Percentiles rank a stretch among this genome's conserved stretches.
phyloP scores from a whole-genome alignment of 106 monocot genomes.

The Phalaenopsis aphrodite region DNA sequence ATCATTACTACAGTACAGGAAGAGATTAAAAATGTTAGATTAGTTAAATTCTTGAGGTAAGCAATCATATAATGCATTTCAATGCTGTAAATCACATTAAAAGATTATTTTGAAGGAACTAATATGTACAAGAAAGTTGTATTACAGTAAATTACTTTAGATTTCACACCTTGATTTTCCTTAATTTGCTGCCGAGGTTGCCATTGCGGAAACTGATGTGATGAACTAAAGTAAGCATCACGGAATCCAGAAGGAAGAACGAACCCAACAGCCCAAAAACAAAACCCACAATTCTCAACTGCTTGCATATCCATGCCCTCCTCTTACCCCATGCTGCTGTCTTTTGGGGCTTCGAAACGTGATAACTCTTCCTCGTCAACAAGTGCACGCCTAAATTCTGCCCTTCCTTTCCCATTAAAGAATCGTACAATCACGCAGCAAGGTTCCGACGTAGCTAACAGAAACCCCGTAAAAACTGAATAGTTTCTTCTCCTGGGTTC shows the following conservation, averaged over 20 bases:
- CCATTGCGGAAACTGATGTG: conserved; percentile 19
- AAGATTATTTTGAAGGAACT: neutral
- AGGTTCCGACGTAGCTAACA: neutral
- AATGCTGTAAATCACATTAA: neutral
- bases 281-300: conserved; percentile 36
- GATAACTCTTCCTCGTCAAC: conserved; percentile 19
- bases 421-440: neutral
- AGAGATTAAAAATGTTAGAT: neutral
- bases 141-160: neutral
- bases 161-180: neutral
- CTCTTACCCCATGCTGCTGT: conserved; percentile 18
- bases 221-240: conserved; percentile 44
- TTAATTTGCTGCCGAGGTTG: neutral
- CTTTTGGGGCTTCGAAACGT: conserved; percentile 18
- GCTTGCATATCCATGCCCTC: conserved; percentile 25
- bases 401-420: conserved; percentile 18
- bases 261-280: conserved; percentile 35
- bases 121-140: neutral
- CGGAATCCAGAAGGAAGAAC: conserved; percentile 44
- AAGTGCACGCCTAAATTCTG: neutral
- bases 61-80: neutral
- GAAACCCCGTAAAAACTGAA: neutral
- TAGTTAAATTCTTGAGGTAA: neutral
- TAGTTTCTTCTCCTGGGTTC: neutral
- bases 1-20: neutral